A percentile compares a stretch with the other conserved stretches of the same genome.
These are phyloP conservation scores for Afroboletus lepidellus DNA, from an alignment of 1,284 basidiomycete genomes.

Conservation along the genomic window DNA sequence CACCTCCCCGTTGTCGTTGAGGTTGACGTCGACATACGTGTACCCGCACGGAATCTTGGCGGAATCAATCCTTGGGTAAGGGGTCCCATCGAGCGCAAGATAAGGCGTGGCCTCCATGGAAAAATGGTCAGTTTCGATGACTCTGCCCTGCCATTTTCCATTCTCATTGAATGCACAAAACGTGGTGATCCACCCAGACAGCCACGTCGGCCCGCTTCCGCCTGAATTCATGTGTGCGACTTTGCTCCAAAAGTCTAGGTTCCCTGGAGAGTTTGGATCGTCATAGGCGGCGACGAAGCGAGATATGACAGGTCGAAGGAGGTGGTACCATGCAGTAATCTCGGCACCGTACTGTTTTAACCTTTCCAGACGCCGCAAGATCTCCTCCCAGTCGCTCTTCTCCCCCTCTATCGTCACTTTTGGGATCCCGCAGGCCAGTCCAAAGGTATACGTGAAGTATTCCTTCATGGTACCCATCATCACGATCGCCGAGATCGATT, in stretches of 20 bases:
- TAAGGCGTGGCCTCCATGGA: neutral
- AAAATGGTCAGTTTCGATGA: too few species aligned
- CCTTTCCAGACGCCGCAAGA: neutral
- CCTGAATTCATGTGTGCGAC: neutral
- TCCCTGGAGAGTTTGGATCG: neutral
- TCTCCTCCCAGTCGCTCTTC: neutral
- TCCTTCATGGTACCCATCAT: neutral
- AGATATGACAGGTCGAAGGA: neutral
- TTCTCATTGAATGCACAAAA: neutral
- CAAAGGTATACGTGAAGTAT: neutral
- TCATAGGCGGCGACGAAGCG: neutral
- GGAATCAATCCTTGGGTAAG: neutral
- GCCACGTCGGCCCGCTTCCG: neutral
- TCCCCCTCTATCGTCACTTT: neutral
- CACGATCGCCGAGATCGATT: neutral
- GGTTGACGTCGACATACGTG: neutral
- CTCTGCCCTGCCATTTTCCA: neutral
- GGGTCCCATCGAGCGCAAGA: neutral
- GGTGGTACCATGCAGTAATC: neutral
- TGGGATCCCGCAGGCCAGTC: neutral
- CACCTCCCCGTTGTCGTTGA: neutral
- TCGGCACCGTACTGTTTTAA: neutral
- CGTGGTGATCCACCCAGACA: constrained; percentile 1
- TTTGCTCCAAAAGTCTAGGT: neutral
- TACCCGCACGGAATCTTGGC: neutral